A percentile compares a stretch with the other conserved stretches of the same genome.
These are phyloP conservation scores for Annulohypoxylon nitens DNA, from an alignment of 495 filamentous ascomycete species.

Conservation along the genomic window DNA sequence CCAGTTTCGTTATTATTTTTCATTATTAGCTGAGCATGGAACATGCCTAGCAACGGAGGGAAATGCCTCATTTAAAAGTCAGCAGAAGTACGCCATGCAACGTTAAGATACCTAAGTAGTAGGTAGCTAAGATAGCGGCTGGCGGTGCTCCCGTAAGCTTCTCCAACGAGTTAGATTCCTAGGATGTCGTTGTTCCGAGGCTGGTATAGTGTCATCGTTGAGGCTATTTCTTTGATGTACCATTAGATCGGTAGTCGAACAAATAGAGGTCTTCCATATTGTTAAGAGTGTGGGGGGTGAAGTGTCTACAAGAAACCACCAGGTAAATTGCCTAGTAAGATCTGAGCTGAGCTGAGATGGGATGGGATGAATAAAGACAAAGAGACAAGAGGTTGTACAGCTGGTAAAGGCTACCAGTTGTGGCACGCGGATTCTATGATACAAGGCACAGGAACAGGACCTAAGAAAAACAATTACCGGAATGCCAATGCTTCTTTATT, in stretches of 20 bases:
- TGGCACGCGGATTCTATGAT: conserved; percentile 9
- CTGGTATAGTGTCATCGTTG: conserved; percentile 37
- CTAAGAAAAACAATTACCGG: conserved; percentile 25
- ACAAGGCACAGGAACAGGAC: not conserved
- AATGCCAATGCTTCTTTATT: conserved; percentile 24
- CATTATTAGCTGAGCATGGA: conserved; percentile 23
- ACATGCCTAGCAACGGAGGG: not conserved
- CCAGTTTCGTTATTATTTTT: conserved; percentile 12
- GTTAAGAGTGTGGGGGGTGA: not conserved
- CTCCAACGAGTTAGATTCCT: conserved; percentile 37
- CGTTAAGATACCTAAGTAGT: conserved; percentile 24
- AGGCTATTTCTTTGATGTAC: conserved; percentile 29
- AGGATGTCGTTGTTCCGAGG: conserved; percentile 39
- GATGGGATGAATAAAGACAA: not conserved
- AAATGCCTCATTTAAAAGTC: conserved; percentile 45
- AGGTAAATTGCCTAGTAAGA: not conserved
- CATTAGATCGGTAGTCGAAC: conserved; percentile 14
- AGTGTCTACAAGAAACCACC: conserved; percentile 8
- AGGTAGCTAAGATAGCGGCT: conserved; percentile 25
- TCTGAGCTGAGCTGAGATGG: not conserved
- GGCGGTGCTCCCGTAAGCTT: conserved; percentile 42
- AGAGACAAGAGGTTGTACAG: not conserved
- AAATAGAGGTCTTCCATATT: not conserved
- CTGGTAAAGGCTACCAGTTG: not conserved
- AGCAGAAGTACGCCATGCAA: conserved; percentile 32